Base-by-base conservation (phyloP, 768 basidiomycete species). In the Kwoniella mangroviensis region DNA sequence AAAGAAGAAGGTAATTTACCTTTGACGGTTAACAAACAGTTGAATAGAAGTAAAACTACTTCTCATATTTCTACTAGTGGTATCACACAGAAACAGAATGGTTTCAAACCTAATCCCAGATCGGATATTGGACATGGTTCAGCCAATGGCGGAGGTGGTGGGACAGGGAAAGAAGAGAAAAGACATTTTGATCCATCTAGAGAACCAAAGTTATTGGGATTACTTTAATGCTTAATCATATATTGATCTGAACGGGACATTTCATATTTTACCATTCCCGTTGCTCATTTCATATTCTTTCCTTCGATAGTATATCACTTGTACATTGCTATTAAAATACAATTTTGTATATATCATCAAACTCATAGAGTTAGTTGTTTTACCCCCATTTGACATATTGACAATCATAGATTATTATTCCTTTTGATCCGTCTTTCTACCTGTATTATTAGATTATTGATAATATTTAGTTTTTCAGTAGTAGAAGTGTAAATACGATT, bases 111-210 rank as follows among this genome's bases (percentile, higher is more conserved):
- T n/a, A 26, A 21, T 17, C 43, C 42, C 15, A 40, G 21, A n/a
- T 24, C 19, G 17, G 26, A 51, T 11, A 15, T n/a, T 2, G 10
- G 26, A 10, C 45, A 63, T 53, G 45, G 24, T 22, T 42, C 19
- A 24, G 17, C 58, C n/a, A 28, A 13, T 34, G 34, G 34, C 22
- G 40, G 51, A 19, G 40, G 40, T n/a, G 24, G 28, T 55, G 15
- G n/a, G 13, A 26, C 12, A 42, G 17, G 22, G 26, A 28, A 24
- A 57, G 43, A 65, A 2, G 75, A 59, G 24, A 73, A 69, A 49
- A 65, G 70, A 42, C 76, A 78, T 69, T 78, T 75, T 54, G 76
- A 78, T 65, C 76, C 76, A 19, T 72, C 68, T 6, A 68, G 72
- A 57, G 76, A 78, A 63, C 76, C 76, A 1, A 78, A 74, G 62